Percentiles rank a stretch among this genome's conserved stretches.
Conservation (phyloP, 306 rosid genomes). For the Pyrus pyrifolia region DNA sequence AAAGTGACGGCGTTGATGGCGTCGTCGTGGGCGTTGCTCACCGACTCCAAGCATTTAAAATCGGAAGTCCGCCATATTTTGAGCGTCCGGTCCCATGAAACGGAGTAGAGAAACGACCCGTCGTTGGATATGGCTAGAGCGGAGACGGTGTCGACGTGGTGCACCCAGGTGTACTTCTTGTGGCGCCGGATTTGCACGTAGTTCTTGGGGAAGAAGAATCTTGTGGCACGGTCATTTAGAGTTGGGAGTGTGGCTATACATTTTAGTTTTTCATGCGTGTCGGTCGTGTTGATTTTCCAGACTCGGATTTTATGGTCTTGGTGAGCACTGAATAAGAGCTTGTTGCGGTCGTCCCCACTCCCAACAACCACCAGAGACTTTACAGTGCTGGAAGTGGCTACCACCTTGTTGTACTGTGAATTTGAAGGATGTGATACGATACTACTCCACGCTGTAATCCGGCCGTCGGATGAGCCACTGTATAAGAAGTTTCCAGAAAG, state of each 20-base stretch:
- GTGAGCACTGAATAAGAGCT: conserved; percentile 51
- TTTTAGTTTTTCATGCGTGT: conserved; percentile 3
- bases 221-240: conserved; percentile 31
- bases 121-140: conserved; percentile 46
- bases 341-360: conserved; percentile 4
- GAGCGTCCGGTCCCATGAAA: conserved; percentile 71
- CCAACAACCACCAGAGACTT: conserved; percentile 34
- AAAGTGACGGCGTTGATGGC: conserved; percentile 55
- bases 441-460: conserved; percentile 19
- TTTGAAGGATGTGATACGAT: conserved; percentile 7
- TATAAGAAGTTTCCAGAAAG: conserved; percentile 38
- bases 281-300: conserved; percentile 34
- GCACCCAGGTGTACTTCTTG: conserved; percentile 66
- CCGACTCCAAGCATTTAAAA: conserved; percentile 56
- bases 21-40: conserved; percentile 57
- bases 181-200: conserved; percentile 49
- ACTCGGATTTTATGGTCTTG: conserved; percentile 69
- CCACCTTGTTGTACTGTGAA: neutral
- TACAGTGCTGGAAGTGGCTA: conserved; percentile 25
- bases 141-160: conserved; percentile 63
- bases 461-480: conserved; percentile 39
- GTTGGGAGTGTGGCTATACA: conserved; percentile 59
- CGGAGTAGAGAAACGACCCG: conserved; percentile 50
- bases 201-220: conserved; percentile 38
- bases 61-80: conserved; percentile 59